These are phyloP conservation scores for Nakazawaea wickerhamii DNA, from an alignment of 805 yeast genomes.

Conservation along the genomic window DNA sequence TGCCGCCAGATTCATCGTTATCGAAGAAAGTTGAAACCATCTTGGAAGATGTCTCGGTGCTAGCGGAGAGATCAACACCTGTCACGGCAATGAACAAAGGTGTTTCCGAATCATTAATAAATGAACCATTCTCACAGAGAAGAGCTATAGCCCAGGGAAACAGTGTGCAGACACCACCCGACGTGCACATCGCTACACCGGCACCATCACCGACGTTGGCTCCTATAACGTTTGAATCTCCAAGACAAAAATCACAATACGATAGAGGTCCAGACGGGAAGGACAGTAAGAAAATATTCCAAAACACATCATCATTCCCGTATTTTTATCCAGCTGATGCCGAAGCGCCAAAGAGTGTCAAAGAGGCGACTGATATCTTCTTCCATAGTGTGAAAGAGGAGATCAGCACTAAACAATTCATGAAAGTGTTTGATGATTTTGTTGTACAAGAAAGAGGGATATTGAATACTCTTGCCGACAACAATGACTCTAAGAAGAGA, in stretches of 20 bases:
- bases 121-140: slow-evolving; percentile 24
- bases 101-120: slow-evolving; percentile 17
- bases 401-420: slow-evolving; percentile 62
- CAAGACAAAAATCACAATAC: not conserved
- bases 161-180: slow-evolving; percentile 24
- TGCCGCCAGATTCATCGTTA: slow-evolving; percentile 43
- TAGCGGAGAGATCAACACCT: not conserved
- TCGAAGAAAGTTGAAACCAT: slow-evolving; percentile 39
- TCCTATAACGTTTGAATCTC: slow-evolving; percentile 27
- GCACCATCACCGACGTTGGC: slow-evolving; percentile 75
- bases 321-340: slow-evolving; percentile 26
- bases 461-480: slow-evolving; percentile 20
- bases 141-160: slow-evolving; percentile 30
- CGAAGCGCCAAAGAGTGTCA: slow-evolving; percentile 66
- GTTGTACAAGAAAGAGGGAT: slow-evolving; percentile 68
- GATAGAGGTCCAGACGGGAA: not conserved
- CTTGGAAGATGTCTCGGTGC: slow-evolving; percentile 15
- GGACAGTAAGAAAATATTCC: slow-evolving; percentile 23
- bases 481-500: slow-evolving; percentile 1
- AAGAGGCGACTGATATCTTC: slow-evolving; percentile 73
- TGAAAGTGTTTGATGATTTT: slow-evolving; percentile 65
- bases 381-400: slow-evolving; percentile 58
- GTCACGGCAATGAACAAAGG: not conserved
- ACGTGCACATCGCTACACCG: slow-evolving; percentile 77
- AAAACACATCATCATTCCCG: slow-evolving; percentile 28